Base-by-base conservation (phyloP, 768 basidiomycete species). In the Leucosporidium scottii region DNA sequence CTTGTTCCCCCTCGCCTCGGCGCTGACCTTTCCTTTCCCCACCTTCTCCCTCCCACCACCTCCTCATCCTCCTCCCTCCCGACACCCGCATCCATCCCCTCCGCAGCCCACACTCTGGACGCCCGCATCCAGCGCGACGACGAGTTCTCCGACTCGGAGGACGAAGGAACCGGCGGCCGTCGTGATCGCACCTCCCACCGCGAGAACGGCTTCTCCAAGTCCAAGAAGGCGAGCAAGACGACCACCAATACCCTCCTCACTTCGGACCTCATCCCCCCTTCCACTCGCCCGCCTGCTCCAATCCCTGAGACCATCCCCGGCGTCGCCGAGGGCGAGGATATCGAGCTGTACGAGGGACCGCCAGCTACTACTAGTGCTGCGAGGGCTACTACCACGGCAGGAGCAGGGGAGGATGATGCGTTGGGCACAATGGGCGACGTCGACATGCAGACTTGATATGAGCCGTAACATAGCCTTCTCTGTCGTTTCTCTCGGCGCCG, bases 91-190 rank as follows among this genome's bases (percentile, higher is more conserved):
- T 30, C 18, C 58, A 56, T 25, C 23, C 25, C 23, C 0, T n/a
- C 18, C 27, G 25, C 71, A 82, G 81, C 84, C 73, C 84, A 87
- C 21, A 78, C 91, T 13, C 84, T 93, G 44, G 94, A 99, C 76
- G 84, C 86, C 28, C 82, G 87, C 28, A 82, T 88, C 68, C 92
- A 93, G 77, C 85, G 84, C 7, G 91, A 94, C 50, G 89, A 88
- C 27, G 91, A 93, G 75, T 82, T 96, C 18, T 96, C 92, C 10
- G 96, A 99, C 78, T 98, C 96, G 2, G 96, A 99, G 71, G 96
- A 99, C 76, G 96, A 99, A 79, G 93, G 91, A 23, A 88, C 89
- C 73, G 93, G 61, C 51, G 62, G 54, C 8, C 73, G 68, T 1
- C 47, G 64, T 1, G 58, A 74, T 56, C 67, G 66, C 6, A 47